Conservation (phyloP, 306 rosid genomes). For the Mucuna pruriens region DNA sequence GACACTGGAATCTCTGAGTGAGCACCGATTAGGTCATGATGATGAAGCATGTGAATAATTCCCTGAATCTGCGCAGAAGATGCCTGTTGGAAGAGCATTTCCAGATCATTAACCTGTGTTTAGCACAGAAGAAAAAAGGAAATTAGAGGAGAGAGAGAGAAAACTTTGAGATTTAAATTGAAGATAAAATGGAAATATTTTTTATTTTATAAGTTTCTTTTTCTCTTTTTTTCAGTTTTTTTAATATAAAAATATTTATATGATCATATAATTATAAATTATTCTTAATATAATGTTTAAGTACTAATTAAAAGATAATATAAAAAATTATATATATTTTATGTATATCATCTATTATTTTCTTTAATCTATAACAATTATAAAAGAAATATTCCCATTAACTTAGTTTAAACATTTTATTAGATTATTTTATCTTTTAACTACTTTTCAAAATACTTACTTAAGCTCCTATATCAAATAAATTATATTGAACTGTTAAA, state of each 20-base stretch:
- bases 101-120: conserved; percentile 10
- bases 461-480: neutral
- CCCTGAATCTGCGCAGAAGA: conserved; percentile 60
- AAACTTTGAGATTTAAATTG: neutral
- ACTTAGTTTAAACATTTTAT: neutral
- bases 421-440: neutral
- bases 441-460: neutral
- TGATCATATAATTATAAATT: too few species aligned
- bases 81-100: conserved; percentile 41
- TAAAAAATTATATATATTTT: too few species aligned
- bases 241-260: too few species aligned
- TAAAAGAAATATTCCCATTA: too few species aligned
- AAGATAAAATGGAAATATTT: neutral
- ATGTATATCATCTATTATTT: too few species aligned
- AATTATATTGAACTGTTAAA: neutral
- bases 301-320: too few species aligned
- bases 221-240: neutral
- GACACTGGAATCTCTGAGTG: conserved; percentile 24
- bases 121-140: neutral
- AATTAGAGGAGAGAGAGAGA: neutral
- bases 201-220: neutral
- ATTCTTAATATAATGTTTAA: too few species aligned
- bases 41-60: conserved; percentile 54
- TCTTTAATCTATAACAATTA: too few species aligned
- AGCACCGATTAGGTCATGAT: conserved; percentile 33